Evolutionary conservation across 140 eudicot genomes (phyloP).

Genomic region (Anethum foeniculum): DNA sequence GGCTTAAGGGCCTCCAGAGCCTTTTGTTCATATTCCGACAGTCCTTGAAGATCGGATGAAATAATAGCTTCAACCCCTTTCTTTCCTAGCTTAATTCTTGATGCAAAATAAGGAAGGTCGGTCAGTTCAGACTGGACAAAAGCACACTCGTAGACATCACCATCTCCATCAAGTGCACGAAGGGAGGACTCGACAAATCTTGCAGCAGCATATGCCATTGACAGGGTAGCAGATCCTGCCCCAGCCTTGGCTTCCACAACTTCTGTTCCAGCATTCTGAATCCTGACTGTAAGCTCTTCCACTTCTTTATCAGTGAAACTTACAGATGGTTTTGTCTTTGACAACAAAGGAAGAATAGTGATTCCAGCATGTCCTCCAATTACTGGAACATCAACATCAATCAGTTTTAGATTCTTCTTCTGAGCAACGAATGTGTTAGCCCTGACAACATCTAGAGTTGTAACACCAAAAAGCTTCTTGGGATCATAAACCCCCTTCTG

Average conservation of each 20-base stretch:
- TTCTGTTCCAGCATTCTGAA: slow-evolving; percentile 40
- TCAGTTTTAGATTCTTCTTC: slow-evolving; percentile 55
- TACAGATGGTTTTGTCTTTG: slow-evolving; percentile 53
- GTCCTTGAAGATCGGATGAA: slow-evolving; percentile 44
- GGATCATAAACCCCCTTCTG: slow-evolving; percentile 35
- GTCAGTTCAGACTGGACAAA: slow-evolving; percentile 55
- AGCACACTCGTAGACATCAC: slow-evolving; percentile 62
- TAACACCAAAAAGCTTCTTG: slow-evolving; percentile 63
- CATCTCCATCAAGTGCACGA: slow-evolving; percentile 73
- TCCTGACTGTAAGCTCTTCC: slow-evolving; percentile 57
- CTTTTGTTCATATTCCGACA: slow-evolving; percentile 53
- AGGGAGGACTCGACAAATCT: slow-evolving; percentile 70
- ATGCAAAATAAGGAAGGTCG: slow-evolving; percentile 62
- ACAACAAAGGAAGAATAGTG: slow-evolving; percentile 36
- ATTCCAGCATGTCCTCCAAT: slow-evolving; percentile 47
- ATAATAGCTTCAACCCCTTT: slow-evolving; percentile 54
- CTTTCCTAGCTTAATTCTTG: slow-evolving; percentile 62
- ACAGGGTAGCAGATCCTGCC: slow-evolving; percentile 31
- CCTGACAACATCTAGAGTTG: slow-evolving; percentile 44
- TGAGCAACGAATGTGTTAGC: slow-evolving; percentile 41
- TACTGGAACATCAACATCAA: slow-evolving; percentile 49
- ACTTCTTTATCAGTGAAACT: slow-evolving; percentile 54
- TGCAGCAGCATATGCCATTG: slow-evolving; percentile 65
- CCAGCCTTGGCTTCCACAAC: slow-evolving; percentile 47
- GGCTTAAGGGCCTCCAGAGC: slow-evolving; percentile 57